A percentile compares a stretch with the other conserved stretches of the same genome.
phyloP scores from a whole-genome alignment of 1,284 basidiomycete genomes.

The Irpex sp. region DNA sequence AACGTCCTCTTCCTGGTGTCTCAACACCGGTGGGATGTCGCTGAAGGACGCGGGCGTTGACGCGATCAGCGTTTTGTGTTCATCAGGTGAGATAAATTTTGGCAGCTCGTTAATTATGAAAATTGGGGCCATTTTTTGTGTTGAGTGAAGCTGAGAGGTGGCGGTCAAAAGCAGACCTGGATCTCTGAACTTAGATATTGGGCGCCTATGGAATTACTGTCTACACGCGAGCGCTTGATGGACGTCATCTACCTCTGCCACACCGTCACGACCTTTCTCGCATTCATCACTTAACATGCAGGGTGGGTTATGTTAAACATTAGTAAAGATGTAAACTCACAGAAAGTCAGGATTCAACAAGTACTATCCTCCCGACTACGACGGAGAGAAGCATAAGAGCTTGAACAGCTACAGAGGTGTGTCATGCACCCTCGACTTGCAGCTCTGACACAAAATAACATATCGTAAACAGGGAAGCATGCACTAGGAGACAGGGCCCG shows the following conservation, averaged over 20 bases:
- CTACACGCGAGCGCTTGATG: not conserved
- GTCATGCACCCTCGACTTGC: not conserved
- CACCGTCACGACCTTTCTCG: not conserved
- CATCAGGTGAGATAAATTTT: slow-evolving; percentile 60
- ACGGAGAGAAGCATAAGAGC: slow-evolving; percentile 75
- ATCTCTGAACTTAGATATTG: not conserved
- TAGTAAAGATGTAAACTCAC: not conserved
- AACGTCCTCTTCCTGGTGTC: slow-evolving; percentile 69
- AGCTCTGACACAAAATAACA: not conserved
- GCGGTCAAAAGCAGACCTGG: not conserved
- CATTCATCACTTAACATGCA: slow-evolving; percentile 22
- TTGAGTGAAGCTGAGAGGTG: not conserved
- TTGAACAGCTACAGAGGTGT: slow-evolving; percentile 78
- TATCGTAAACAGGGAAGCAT: slow-evolving; percentile 71
- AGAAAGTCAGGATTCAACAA: slow-evolving; percentile 68
- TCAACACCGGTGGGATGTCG: slow-evolving; percentile 77
- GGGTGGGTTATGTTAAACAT: slow-evolving; percentile 17
- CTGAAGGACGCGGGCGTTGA: slow-evolving; percentile 80
- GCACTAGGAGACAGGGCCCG: slow-evolving; percentile 89
- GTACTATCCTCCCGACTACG: slow-evolving; percentile 94
- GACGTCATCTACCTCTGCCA: not conserved
- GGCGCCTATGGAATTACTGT: not conserved
- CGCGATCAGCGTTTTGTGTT: slow-evolving; percentile 61
- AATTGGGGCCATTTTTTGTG: not conserved
- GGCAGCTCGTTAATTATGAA: slow-evolving; percentile 44